Conservation (phyloP, 169 alveolate species). For the Fabrea salina region DNA sequence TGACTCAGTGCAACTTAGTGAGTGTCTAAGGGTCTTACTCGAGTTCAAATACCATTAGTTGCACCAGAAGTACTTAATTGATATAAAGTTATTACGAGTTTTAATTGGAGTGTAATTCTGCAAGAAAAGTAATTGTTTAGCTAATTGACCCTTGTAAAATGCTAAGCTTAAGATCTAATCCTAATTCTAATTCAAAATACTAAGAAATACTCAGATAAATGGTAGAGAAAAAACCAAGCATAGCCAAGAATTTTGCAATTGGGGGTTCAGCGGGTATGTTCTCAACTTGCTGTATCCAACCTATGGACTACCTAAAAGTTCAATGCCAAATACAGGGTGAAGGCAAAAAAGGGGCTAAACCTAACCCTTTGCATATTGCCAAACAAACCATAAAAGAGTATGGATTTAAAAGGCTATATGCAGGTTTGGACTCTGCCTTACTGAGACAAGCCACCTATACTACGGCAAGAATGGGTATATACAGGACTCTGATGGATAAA, state of each 20-base stretch:
- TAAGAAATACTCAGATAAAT: too few species aligned
- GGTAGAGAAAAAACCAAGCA: neutral
- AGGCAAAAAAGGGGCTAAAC: slow-evolving; percentile 53
- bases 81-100: too few species aligned
- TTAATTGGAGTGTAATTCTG: too few species aligned
- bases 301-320: slow-evolving; percentile 76
- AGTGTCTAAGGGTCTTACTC: too few species aligned
- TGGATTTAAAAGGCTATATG: slow-evolving; percentile 68
- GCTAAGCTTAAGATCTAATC: too few species aligned
- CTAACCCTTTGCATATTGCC: slow-evolving; percentile 66
- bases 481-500: slow-evolving; percentile 85
- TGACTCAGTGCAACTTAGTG: too few species aligned
- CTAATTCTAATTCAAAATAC: too few species aligned
- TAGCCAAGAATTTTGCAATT: slow-evolving; percentile 34
- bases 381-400: slow-evolving; percentile 51
- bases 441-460: slow-evolving; percentile 92
- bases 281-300: slow-evolving; percentile 71
- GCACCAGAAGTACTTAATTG: too few species aligned
- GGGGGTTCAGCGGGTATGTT: slow-evolving; percentile 71
- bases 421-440: slow-evolving; percentile 95
- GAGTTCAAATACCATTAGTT: too few species aligned
- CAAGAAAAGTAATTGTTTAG: too few species aligned
- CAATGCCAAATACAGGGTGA: slow-evolving; percentile 73
- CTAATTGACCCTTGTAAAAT: too few species aligned
- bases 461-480: slow-evolving; percentile 94